Evolutionary conservation across 768 basidiomycete species (phyloP), one percentile per base, ranked within the genome.

Genomic region (Erythrobasidium yunnanense): DNA sequence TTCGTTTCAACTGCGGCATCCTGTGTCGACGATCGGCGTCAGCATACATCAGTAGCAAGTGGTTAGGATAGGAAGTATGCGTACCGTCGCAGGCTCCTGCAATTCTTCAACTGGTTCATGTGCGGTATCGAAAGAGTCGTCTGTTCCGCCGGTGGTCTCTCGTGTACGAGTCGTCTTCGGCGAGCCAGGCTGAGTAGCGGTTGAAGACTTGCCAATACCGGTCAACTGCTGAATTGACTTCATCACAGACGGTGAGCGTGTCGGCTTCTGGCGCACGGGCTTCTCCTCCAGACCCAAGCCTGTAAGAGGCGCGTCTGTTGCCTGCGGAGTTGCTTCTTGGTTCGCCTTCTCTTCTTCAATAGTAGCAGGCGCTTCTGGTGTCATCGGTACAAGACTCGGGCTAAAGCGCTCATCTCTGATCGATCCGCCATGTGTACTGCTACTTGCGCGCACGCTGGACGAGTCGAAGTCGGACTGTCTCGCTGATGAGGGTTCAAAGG

Each of bases 391-490:
- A 11, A 42, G 38, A 11, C 11, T 42, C 11, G 11, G 38, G 38
- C 38, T 11, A 42, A 42, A 42, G 38, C 11, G n/a, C n/a, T n/a
- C 38, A n/a, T 42, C 38, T n/a, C 38, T n/a, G n/a, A 42, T n/a
- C 38, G 38, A 42, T 11, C 38, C 38, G 38, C 38, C 38, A 11
- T n/a, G 38, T 11, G 38, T 42, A n/a, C 38, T 42, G 38, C 38
- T n/a, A n/a, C 38, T n/a, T n/a, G n/a, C 38, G 11, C 38, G 38
- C 11, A 42, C 11, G n/a, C 38, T 42, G 11, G 38, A 42, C 11
- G 47, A 25, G 6, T 53, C 62, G 32, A 34, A 52, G 29, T 46
- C 62, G 29, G 62, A 65, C 62, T 49, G 53, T 23, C 22, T 63
- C 2, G 67, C n/a, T 3, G 66, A 27, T 27, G 27, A 27, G 7